Conservation (phyloP, 2,329 filamentous ascomycete species). For the Colletotrichum limetticola region DNA sequence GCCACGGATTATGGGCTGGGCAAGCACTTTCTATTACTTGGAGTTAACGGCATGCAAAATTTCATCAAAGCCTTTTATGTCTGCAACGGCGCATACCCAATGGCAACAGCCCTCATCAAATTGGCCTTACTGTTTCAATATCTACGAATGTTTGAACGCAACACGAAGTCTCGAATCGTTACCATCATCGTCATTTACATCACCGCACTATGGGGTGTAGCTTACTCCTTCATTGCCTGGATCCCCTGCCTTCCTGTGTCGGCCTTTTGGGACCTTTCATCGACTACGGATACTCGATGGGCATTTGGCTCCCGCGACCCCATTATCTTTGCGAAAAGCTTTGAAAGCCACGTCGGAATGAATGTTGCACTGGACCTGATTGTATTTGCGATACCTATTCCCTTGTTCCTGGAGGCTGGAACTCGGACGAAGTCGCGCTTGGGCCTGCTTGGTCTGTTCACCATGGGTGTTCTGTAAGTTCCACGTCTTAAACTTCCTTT, state of each 20-base stretch:
- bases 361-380: conserved; percentile 46
- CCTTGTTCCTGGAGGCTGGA: conserved; percentile 40
- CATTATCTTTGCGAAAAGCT: conserved; percentile 41
- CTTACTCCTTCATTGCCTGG: conserved; percentile 45
- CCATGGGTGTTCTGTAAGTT: conserved; percentile 46
- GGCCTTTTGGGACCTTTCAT: conserved; percentile 43
- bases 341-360: conserved; percentile 41
- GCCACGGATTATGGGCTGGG: conserved; percentile 6
- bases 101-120: conserved; percentile 37
- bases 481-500: neutral
- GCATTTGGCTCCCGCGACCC: conserved; percentile 44
- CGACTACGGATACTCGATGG: conserved; percentile 33
- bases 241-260: conserved; percentile 45
- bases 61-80: conserved; percentile 36
- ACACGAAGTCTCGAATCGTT: conserved; percentile 31
- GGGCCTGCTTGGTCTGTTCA: conserved; percentile 43
- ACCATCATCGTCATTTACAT: conserved; percentile 39
- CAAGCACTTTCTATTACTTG: conserved; percentile 1
- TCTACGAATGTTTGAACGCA: conserved; percentile 34
- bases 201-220: conserved; percentile 44
- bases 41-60: conserved; percentile 1
- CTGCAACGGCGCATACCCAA: conserved; percentile 35
- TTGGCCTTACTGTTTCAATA: conserved; percentile 38
- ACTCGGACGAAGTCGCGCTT: conserved; percentile 43
- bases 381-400: conserved; percentile 45